Conservation (phyloP, 176 grass and related monocot species). For the Eremochloa ophiuroides region DNA sequence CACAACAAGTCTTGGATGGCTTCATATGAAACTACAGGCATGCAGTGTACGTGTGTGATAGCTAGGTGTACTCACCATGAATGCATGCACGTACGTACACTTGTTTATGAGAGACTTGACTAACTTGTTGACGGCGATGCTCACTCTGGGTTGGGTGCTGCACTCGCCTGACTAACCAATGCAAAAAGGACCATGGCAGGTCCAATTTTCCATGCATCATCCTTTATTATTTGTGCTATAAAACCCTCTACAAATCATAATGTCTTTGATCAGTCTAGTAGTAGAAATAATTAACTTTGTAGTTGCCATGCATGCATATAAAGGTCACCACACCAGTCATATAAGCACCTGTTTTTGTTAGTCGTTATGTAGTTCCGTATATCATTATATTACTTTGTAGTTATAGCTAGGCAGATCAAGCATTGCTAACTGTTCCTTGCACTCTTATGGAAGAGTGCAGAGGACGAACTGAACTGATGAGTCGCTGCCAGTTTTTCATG, state of each 20-base stretch:
- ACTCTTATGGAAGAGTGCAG: constrained; percentile 39
- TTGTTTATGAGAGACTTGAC: neutral
- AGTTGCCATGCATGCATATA: constrained; percentile 15
- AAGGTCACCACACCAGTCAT: neutral
- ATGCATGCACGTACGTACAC: neutral
- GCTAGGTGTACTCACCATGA: neutral
- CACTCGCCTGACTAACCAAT: constrained; percentile 25
- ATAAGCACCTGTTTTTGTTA: neutral
- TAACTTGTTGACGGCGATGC: constrained; percentile 6
- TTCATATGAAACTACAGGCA: neutral
- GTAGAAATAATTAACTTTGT: neutral
- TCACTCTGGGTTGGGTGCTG: constrained; percentile 21
- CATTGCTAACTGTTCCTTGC: neutral
- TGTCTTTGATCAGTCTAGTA: neutral
- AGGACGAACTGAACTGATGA: neutral
- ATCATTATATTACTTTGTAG: neutral
- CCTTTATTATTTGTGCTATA: neutral
- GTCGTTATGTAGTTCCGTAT: neutral
- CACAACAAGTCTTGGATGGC: neutral
- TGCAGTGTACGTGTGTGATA: neutral
- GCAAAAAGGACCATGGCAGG: neutral
- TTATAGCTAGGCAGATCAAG: neutral
- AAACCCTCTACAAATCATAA: neutral
- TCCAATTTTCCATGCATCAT: constrained; percentile 24
- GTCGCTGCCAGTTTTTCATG: constrained; percentile 46